Evolutionary conservation across 805 yeast genomes (phyloP).

Genomic region (Candida khao-thaluensis): DNA sequence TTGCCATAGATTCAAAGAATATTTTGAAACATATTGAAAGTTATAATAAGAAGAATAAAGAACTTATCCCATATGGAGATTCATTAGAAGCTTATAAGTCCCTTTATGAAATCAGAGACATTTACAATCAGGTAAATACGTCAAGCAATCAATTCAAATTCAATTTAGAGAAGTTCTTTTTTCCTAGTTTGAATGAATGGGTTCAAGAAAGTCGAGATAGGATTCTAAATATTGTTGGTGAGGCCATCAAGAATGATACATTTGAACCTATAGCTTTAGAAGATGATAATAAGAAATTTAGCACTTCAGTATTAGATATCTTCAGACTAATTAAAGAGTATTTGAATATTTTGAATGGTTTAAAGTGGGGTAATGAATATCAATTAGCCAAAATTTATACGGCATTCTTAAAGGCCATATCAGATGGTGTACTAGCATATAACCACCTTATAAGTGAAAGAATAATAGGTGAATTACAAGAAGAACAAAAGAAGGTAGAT

Average conservation of each 20-base stretch:
- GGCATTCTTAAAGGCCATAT: slow-evolving; percentile 56
- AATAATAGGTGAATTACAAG: slow-evolving; percentile 44
- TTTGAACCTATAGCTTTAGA: slow-evolving; percentile 51
- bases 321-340: slow-evolving; percentile 62
- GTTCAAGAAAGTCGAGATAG: slow-evolving; percentile 45
- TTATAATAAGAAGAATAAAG: slow-evolving; percentile 31
- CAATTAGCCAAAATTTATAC: slow-evolving; percentile 67
- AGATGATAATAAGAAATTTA: slow-evolving; percentile 41
- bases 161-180: slow-evolving; percentile 57
- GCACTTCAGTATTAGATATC: slow-evolving; percentile 67
- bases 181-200: slow-evolving; percentile 37
- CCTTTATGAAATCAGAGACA: slow-evolving; percentile 51
- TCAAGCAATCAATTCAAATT: slow-evolving; percentile 45
- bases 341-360: slow-evolving; percentile 52
- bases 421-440: slow-evolving; percentile 58
- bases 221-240: slow-evolving; percentile 47
- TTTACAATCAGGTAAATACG: slow-evolving; percentile 48
- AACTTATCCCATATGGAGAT: slow-evolving; percentile 49
- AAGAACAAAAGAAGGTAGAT: slow-evolving; percentile 21
- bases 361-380: slow-evolving; percentile 64
- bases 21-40: slow-evolving; percentile 51
- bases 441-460: slow-evolving; percentile 37
- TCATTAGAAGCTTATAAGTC: slow-evolving; percentile 56
- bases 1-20: slow-evolving; percentile 51
- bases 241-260: slow-evolving; percentile 57